Conservation (phyloP, 768 basidiomycete species). For the Suillus hirtellus region DNA sequence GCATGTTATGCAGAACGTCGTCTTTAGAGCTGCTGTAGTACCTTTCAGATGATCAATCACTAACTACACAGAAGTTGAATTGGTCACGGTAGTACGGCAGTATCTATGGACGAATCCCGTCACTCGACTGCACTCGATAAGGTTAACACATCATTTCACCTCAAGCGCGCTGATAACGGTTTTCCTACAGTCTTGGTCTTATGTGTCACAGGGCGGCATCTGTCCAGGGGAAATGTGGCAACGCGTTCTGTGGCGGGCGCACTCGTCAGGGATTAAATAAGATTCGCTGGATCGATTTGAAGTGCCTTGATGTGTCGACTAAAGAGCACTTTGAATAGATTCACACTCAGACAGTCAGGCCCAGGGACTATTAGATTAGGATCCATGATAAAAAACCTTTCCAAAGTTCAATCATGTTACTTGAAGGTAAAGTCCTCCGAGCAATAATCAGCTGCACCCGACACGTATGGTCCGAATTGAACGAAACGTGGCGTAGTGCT, state of each 20-base stretch:
- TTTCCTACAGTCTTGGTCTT: not conserved
- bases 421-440: not conserved
- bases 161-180: not conserved
- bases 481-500: not conserved
- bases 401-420: not conserved
- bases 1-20: not conserved
- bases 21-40: slow-evolving; percentile 6
- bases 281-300: slow-evolving; percentile 1
- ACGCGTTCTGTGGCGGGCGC: not conserved
- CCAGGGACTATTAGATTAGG: not conserved
- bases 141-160: not conserved
- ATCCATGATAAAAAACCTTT: not conserved
- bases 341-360: slow-evolving; percentile 6
- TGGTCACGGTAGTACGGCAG: not conserved
- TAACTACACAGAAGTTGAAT: not conserved
- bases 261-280: not conserved
- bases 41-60: not conserved
- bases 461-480: not conserved
- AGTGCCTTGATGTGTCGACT: not conserved
- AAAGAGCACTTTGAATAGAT: not conserved
- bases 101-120: not conserved
- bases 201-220: not conserved
- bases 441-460: too few relatives aligned
- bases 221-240: not conserved
- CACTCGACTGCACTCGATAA: not conserved